Percentiles rank a stretch among this genome's conserved stretches.
Evolutionary conservation across 2,329 filamentous ascomycete species (phyloP).

Genomic region (Talaromyces sp.): DNA sequence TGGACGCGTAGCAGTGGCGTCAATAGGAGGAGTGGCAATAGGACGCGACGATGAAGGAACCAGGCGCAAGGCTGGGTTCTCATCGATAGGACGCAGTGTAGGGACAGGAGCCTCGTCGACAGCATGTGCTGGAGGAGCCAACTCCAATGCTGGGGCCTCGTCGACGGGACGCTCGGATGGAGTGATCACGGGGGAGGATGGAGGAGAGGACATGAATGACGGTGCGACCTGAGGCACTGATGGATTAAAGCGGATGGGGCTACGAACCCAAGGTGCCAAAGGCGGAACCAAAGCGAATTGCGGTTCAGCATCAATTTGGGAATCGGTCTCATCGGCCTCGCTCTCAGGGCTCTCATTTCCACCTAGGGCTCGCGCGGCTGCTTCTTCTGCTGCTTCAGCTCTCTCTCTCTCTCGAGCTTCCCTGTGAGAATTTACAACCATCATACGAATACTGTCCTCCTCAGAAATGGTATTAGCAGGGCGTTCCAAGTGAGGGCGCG

Average conservation of each 20-base stretch:
- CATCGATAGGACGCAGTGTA: background rate
- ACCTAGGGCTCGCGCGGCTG: background rate
- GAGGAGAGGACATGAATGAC: background rate
- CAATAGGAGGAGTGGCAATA: background rate
- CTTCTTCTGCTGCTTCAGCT: background rate
- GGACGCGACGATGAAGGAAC: background rate
- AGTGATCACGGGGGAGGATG: background rate
- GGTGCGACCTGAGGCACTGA: background rate
- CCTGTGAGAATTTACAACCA: background rate
- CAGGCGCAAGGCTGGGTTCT: background rate
- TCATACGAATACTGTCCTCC: background rate
- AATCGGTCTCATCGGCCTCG: background rate
- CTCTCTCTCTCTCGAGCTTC: background rate
- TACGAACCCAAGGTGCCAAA: background rate
- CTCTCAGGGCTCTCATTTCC: background rate
- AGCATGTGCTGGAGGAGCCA: background rate
- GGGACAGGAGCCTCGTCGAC: background rate
- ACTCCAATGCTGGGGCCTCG: background rate
- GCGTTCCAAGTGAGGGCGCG: background rate
- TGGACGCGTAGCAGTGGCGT: background rate
- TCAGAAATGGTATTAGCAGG: conserved; percentile 2
- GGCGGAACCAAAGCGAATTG: background rate
- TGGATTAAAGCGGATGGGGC: background rate
- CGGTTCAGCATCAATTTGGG: background rate
- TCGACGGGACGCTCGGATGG: background rate